Conservation (phyloP, 1,139 yeast genomes). For the Yamadazyma trypodendri region DNA sequence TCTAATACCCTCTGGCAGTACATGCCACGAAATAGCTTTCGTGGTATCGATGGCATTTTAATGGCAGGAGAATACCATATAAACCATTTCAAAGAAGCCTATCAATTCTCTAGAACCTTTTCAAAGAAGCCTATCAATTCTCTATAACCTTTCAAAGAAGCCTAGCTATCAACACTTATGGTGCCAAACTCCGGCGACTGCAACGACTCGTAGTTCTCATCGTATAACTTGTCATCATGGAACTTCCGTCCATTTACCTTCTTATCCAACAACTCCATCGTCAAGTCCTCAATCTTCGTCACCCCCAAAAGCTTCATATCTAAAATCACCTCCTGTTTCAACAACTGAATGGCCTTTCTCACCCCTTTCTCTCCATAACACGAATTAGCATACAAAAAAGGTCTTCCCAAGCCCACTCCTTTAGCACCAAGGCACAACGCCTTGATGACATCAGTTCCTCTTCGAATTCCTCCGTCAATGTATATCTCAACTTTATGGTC, state of each 20-base stretch:
- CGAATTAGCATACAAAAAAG: slow-evolving; percentile 47
- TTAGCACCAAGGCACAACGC: slow-evolving; percentile 59
- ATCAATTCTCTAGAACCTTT: too few species aligned
- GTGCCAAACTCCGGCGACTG: not conserved
- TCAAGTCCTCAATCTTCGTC: slow-evolving; percentile 34
- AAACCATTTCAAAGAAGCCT: too few species aligned
- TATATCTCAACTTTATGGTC: slow-evolving; percentile 42
- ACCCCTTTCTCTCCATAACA: slow-evolving; percentile 53
- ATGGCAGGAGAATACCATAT: too few species aligned
- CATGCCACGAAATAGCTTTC: too few species aligned
- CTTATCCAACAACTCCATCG: slow-evolving; percentile 17
- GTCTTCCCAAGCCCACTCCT: slow-evolving; percentile 54
- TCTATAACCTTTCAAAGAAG: too few species aligned
- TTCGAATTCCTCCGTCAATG: slow-evolving; percentile 55
- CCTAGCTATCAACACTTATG: too few species aligned
- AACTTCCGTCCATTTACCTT: slow-evolving; percentile 3
- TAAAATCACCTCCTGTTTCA: slow-evolving; percentile 45
- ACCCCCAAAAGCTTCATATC: slow-evolving; percentile 49
- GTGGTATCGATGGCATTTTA: too few species aligned
- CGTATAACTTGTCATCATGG: slow-evolving; percentile 30
- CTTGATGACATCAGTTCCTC: slow-evolving; percentile 54
- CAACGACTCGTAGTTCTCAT: slow-evolving; percentile 31
- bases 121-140: too few species aligned
- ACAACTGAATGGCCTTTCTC: slow-evolving; percentile 37
- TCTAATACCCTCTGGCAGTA: too few species aligned